Conservation (phyloP, 2,329 filamentous ascomycete genomes). For the Sporothrix humicola region DNA sequence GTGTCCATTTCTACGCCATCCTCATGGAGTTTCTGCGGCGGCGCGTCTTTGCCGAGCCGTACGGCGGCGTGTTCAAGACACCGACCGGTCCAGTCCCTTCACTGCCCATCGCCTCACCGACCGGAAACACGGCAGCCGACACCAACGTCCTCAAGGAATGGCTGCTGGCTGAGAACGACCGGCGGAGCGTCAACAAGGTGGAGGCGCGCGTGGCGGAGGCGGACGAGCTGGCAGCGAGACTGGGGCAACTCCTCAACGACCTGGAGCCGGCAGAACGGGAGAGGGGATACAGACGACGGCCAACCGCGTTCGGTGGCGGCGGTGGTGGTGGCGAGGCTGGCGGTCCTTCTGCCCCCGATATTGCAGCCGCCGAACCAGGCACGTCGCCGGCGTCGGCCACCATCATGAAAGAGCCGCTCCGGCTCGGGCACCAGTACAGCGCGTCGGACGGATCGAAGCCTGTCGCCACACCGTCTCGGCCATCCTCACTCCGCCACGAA, state of each 20-base stretch:
- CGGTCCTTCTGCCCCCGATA: not conserved
- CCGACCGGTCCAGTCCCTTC: not conserved
- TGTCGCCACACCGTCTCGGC: not conserved
- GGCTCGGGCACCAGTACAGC: not conserved
- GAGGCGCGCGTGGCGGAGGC: not conserved
- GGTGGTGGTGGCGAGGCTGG: too few species aligned
- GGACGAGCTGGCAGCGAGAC: not conserved
- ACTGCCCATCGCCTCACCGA: not conserved
- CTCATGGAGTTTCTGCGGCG: constrained; percentile 19
- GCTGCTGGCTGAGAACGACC: not conserved
- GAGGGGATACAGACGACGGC: too few species aligned
- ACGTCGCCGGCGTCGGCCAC: not conserved
- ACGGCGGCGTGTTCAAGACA: constrained; percentile 11
- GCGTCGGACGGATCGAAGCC: not conserved
- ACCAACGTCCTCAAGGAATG: not conserved
- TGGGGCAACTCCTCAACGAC: not conserved
- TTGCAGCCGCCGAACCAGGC: not conserved
- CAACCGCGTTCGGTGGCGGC: not conserved
- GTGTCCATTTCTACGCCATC: constrained; percentile 22
- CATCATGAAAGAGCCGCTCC: not conserved
- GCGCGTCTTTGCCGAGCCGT: not conserved
- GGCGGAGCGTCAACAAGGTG: not conserved
- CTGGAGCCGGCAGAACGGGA: not conserved
- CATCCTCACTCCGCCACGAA: not conserved
- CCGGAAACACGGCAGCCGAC: not conserved